Base-by-base conservation (phyloP, 2,329 filamentous ascomycete genomes). In the Fusarium proliferatum region DNA sequence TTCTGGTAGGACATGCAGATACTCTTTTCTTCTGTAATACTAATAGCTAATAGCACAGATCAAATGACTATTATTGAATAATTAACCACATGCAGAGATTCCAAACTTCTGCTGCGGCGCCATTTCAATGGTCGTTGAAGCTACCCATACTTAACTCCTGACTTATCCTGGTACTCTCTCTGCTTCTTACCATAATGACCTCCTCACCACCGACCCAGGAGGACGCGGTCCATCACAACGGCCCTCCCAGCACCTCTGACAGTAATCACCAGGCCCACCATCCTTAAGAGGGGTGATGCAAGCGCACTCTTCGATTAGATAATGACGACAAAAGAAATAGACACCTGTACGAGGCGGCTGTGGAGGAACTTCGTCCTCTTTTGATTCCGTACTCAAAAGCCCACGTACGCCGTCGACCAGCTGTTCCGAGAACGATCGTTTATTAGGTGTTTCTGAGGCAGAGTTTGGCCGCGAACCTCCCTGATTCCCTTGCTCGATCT, bases 211-310 rank as follows among this genome's bases (percentile, higher is more conserved):
- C 42, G 75, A 75, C 6, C 64, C 66, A 36, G 64, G 62, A 21
- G 74, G 74, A 36, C 49, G 55, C 7, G 64, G 66, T 13, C 74
- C 76, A 13, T 33, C 33, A 13, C 76, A 77, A 13, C 46, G 61
- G n/a, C 74, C 76, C n/a, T 65, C 64, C 76, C 75, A 77, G 43
- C 76, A 77, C 19, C 42, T 61, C 45, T 72, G 66, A 26, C 76
- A 78, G n/a, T 77, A 77, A 41, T 77, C 74, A 13, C 75, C 76
- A 13, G 49, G 38, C 23, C 57, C 67, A 7, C 48, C 33, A 6
- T 61, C 61, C 16, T 61, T 59, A 9, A 78, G 56, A 9, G 61
- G 52, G 9, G 62, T 69, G 33, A 59, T 55, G 23, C 76, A 77
- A 13, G 63, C 64, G 46, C 76, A 78, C 17, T 62, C 60, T 15